Evolutionary conservation across 768 basidiomycete species (phyloP).

Genomic region (Hypholoma sublateritium): DNA sequence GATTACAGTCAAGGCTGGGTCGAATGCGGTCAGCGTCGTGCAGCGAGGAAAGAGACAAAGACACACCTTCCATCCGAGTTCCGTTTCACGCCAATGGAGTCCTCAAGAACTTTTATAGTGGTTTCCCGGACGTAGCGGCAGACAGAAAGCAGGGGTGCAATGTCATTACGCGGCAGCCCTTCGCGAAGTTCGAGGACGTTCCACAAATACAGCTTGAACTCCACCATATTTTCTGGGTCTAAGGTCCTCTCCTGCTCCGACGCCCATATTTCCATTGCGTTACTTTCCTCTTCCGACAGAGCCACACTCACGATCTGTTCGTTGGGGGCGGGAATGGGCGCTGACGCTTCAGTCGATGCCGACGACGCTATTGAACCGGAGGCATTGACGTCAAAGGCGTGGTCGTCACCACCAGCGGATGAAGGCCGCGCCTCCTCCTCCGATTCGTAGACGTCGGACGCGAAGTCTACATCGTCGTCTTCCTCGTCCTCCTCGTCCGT

Average conservation of each 20-base stretch:
- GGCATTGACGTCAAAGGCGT: not conserved
- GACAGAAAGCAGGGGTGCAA: constrained; percentile 2
- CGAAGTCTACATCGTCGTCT: not conserved
- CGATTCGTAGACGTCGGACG: not conserved
- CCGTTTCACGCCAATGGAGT: constrained; percentile 1
- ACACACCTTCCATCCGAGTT: constrained; percentile 2
- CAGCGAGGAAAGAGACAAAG: not conserved
- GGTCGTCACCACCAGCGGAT: not conserved
- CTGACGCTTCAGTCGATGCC: no score
- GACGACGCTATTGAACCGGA: not conserved
- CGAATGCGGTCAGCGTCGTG: not conserved
- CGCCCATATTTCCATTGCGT: not conserved
- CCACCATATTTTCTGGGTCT: not conserved
- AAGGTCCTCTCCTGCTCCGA: not conserved
- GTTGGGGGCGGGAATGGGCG: no score
- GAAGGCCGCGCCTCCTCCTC: not conserved
- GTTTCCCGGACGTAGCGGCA: constrained; percentile 3
- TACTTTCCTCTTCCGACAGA: not conserved
- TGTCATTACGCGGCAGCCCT: constrained; percentile 4
- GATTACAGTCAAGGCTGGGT: not conserved
- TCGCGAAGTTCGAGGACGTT: constrained; percentile 1
- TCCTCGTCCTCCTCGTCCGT: constrained; percentile 1
- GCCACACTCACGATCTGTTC: not conserved
- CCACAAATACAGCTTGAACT: constrained; percentile 3
- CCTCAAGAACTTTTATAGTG: constrained; percentile 5